Evolutionary conservation across 1,284 basidiomycete genomes (phyloP), one percentile per base, ranked within the genome.

Genomic region (Coriolopsis trogii): DNA sequence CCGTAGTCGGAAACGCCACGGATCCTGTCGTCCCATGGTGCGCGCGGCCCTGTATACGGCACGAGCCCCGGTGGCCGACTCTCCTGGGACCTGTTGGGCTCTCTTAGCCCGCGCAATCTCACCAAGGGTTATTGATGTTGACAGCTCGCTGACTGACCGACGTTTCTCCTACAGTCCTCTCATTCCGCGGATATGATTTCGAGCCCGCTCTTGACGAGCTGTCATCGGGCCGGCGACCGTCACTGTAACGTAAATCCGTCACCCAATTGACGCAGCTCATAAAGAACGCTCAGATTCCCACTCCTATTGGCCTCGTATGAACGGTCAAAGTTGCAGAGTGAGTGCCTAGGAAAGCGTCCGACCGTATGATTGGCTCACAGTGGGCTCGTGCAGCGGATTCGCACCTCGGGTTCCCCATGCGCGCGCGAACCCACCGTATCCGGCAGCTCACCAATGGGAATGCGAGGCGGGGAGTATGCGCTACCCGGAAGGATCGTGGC

Each of bases 391-490:
- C n/a, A 18, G 41, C n/a, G 28, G 18, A 42, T 21, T 18, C 28
- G 18, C 30, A 16, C 31, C 30, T 44, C 21, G 30, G n/a, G 16
- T 15, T 34, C 31, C 28, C 18, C 28, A 20, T 21, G 28, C 29
- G 8, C 31, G n/a, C 26, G 23, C 42, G 20, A n/a, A n/a, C 42
- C 2, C 12, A n/a, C 29, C 31, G 23, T 15, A 40, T 5, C 39
- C 39, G 39, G 39, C 42, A 23, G 31, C 42, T 34, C 31, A 44
- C 31, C 42, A 44, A 44, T 44, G 42, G 42, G 42, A 44, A 40
- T 16, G 24, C n/a, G 13, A 15, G 24, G 24, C 15, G 23, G 39
- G 10, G 23, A 26, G 15, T 16, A 25, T 6, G 15, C 6, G 13
- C 39, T n/a, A n/a, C n/a, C n/a, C n/a, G n/a, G n/a, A n/a, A n/a